Base-by-base conservation (phyloP, 2,329 filamentous ascomycete species). In the Xylariaceae sp. region DNA sequence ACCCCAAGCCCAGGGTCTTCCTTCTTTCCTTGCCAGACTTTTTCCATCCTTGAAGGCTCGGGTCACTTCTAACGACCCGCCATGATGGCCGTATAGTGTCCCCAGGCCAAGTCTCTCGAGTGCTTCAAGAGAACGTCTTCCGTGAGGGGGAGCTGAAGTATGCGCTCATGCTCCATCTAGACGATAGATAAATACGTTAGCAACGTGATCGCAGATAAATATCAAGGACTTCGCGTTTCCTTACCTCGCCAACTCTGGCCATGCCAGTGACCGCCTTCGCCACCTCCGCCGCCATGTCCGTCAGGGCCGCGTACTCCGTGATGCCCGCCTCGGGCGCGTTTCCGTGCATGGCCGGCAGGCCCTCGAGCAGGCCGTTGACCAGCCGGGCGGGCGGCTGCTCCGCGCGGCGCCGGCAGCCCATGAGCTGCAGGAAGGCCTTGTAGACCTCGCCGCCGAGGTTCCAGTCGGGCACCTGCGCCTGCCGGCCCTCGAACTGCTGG, bases 391-490 rank as follows among this genome's bases (percentile, higher is more conserved):
- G 54, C 2, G 62, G 55, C 12, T 42, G 47, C 42, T 67, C 61
- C 19, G 42, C 46, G 19, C 55, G 56, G 27, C 57, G 56, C 40
- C 59, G 60, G 32, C 43, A 48, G 43, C 57, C 62, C 40, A 77
- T 48, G 14, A 80, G 55, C 29, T 63, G 55, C 27, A 81, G 58
- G 57, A 80, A 80, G 30, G 75, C 61, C 43, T 65, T 61, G 55
- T 94, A 96, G 16, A 96, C 76, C 45, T 82, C 78, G 4, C 87
- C 90, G 18, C 88, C 89, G 13, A 76, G 61, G 8, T 77, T 65
- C 92, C 92, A 95, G 33, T 81, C 79, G 9, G 71, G 60, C 19
- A 94, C 78, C 14, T 66, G 61, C 23, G 70, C 63, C 19, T 76
- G 70, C 18, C 72, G 76, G 2, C 68, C 69, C 32, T 78, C 63